A percentile compares a stretch with the other conserved stretches of the same genome.
These are phyloP conservation scores for Kodamaea fungicola DNA, from an alignment of 1,139 yeast species.

Conservation along the genomic window DNA sequence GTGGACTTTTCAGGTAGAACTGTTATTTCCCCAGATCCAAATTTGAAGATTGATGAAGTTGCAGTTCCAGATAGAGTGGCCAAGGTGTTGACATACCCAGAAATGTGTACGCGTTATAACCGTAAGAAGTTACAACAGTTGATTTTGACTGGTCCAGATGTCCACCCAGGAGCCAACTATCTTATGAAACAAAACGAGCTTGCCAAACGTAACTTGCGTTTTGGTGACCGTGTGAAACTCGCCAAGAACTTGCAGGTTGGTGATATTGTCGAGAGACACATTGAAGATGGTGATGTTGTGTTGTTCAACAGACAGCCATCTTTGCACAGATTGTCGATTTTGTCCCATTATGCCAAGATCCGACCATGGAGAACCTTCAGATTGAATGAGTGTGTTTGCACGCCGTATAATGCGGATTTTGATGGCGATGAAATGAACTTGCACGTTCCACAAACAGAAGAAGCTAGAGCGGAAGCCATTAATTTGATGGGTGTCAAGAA, in stretches of 20 bases:
- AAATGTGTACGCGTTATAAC: constrained; percentile 87
- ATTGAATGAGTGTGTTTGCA: constrained; percentile 97
- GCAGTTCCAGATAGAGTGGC: constrained; percentile 98
- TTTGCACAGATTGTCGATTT: constrained; percentile 86
- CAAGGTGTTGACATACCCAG: constrained; percentile 93
- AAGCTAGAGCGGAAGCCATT: constrained; percentile 97
- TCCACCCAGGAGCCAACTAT: constrained; percentile 96
- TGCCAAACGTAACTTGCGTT: constrained; percentile 83
- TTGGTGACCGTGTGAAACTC: constrained; percentile 77
- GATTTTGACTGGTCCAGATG: constrained; percentile 79
- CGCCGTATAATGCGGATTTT: constrained; percentile 98
- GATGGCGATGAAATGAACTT: constrained; percentile 99
- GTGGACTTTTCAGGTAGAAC: constrained; percentile 98
- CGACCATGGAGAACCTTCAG: constrained; percentile 98
- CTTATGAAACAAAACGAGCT: constrained; percentile 77
- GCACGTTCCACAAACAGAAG: constrained; percentile 99
- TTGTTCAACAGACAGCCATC: constrained; percentile 98
- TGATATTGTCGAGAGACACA: constrained; percentile 95
- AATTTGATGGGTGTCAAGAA: constrained; percentile 97
- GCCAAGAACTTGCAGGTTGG: constrained; percentile 80
- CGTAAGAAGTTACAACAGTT: constrained; percentile 69
- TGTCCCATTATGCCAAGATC: constrained; percentile 93
- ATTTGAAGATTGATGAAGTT: constrained; percentile 89
- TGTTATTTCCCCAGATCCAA: constrained; percentile 98
- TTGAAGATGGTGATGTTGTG: constrained; percentile 96